Evolutionary conservation across 2,329 filamentous ascomycete species (phyloP).

Genomic region (Aspergillus niger): DNA sequence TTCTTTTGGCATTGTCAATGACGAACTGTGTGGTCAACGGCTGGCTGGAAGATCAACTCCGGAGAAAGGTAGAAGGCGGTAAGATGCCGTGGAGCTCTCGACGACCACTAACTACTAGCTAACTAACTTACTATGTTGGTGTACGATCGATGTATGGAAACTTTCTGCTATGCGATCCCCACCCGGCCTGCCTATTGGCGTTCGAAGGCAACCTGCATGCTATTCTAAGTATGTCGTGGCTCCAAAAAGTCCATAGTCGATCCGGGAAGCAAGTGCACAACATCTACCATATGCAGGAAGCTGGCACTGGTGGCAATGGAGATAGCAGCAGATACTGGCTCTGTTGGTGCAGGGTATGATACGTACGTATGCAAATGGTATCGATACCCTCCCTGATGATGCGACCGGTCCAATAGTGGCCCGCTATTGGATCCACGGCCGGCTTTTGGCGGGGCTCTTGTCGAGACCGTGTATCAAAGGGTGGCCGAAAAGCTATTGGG

Average conservation of each 20-base stretch:
- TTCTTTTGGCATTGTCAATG: background rate
- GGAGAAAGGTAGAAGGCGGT: slow-evolving; percentile 2
- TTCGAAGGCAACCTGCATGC: background rate
- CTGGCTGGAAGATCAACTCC: slow-evolving; percentile 2
- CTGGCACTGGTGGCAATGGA: background rate
- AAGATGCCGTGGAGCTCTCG: background rate
- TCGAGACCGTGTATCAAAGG: slow-evolving; percentile 6
- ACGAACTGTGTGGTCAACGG: slow-evolving; percentile 1
- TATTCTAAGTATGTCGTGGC: background rate
- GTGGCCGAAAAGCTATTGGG: background rate
- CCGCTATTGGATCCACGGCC: slow-evolving; percentile 6
- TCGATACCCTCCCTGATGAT: slow-evolving; percentile 8
- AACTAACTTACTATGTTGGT: background rate
- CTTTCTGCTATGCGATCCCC: background rate
- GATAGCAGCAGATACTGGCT: background rate
- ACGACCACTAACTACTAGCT: too few relatives aligned
- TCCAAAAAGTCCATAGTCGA: background rate
- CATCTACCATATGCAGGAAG: background rate
- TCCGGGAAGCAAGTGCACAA: background rate
- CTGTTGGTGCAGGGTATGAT: background rate
- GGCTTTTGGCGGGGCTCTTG: slow-evolving; percentile 11
- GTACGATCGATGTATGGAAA: background rate
- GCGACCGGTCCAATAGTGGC: slow-evolving; percentile 12
- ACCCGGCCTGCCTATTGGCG: background rate
- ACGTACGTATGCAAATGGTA: slow-evolving; percentile 13